A percentile compares a stretch with the other conserved stretches of the same genome.
These are phyloP conservation scores for Dryas drummondii DNA, from an alignment of 306 rosid genomes.

Conservation along the genomic window DNA sequence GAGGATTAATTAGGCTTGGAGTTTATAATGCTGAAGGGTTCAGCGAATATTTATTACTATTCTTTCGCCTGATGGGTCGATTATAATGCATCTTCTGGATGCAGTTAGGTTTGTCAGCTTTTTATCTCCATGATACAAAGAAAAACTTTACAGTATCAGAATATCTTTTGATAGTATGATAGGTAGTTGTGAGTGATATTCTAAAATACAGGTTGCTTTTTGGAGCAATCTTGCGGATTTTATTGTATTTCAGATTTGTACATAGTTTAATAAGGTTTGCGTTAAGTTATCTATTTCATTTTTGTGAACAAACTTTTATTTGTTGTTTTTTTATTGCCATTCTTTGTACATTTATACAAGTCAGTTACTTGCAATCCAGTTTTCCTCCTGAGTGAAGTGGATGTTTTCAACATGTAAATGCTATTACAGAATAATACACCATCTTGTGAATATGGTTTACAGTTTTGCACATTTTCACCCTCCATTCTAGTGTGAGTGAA, in stretches of 20 bases:
- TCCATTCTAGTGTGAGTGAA: no score
- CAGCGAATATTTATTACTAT: background rate
- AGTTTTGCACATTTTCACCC: no score
- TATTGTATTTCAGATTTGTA: background rate
- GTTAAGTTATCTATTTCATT: background rate
- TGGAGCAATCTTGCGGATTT: background rate
- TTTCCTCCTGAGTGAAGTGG: no score
- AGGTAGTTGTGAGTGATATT: background rate
- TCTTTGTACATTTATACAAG: background rate
- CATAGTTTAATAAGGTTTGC: background rate
- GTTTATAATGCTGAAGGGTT: background rate
- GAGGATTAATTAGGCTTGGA: conserved; percentile 7
- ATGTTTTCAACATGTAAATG: no score
- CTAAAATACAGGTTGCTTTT: background rate
- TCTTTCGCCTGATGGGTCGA: background rate
- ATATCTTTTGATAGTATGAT: background rate
- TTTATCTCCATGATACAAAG: background rate
- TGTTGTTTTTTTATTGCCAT: background rate
- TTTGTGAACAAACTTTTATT: background rate
- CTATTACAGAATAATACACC: no score
- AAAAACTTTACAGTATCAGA: background rate
- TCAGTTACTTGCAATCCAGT: no score
- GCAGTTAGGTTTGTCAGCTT: background rate
- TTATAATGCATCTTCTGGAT: background rate
- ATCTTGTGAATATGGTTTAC: no score